phyloP scores from a whole-genome alignment of 192 early-diverging fungal species.

The Linnemannia schmuckeri region DNA sequence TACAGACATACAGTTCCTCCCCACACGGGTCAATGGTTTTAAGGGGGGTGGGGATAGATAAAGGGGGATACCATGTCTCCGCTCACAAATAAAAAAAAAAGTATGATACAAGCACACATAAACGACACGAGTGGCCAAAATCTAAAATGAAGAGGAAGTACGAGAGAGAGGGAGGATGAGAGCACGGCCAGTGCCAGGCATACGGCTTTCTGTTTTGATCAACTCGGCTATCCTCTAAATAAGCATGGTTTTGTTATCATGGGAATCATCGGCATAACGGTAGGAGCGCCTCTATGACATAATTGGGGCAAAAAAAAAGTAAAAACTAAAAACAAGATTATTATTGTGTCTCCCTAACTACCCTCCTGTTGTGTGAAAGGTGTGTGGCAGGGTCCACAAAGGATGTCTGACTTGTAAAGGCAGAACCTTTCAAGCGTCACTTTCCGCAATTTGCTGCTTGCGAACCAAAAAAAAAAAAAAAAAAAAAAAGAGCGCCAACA shows the following conservation, averaged over 20 bases:
- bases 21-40: not conserved
- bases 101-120: not conserved
- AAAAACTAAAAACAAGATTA: conserved; percentile 6
- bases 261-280: not conserved
- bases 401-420: not conserved
- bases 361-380: not conserved
- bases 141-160: not conserved
- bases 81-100: not conserved
- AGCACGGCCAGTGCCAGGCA: conserved; percentile 1
- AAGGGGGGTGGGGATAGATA: no score
- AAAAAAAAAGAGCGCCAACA: not conserved
- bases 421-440: conserved; percentile 6
- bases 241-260: not conserved
- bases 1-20: not conserved
- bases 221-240: conserved; percentile 3
- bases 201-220: conserved; percentile 6
- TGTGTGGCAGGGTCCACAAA: not conserved
- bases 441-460: conserved; percentile 1
- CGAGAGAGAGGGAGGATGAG: not conserved
- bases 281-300: not conserved
- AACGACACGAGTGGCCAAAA: not conserved
- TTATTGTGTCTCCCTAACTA: not conserved
- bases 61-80: not conserved
- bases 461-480: not conserved
- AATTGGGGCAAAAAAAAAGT: not conserved